Evolutionary conservation across 345 rosid genomes (phyloP), one percentile per base, ranked within the genome.

Genomic region (Eucalyptus grandis): DNA sequence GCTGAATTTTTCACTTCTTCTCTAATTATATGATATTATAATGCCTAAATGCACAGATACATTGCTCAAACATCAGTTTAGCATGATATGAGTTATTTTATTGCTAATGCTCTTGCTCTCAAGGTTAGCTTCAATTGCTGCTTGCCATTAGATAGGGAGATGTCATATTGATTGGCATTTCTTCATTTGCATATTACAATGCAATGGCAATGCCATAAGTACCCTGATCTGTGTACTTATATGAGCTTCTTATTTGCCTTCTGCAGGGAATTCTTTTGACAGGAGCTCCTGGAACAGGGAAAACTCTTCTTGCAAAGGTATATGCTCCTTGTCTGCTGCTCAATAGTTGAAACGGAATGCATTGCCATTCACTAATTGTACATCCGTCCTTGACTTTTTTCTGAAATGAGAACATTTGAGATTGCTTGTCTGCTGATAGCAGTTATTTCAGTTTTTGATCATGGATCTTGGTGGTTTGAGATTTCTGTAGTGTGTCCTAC

Each of bases 221-320:
- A 3, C 30, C 83, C 85, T 77, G 30, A 72, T 77, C 27, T 77
- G 85, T 6, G 30, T 40, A 40, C 47, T 77, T 77, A 47, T 51
- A 80, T 86, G 19, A 69, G 54, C 82, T 86, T 83, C 86, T 87
- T 47, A 67, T 72, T 87, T 88, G 67, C 90, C 91, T 58, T 87
- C 87, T 92, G 87, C 94, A 97, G 99, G 99, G 99, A 93, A 98
- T 98, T 92, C 98, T 98, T 90, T 94, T 98, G 91, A 98, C 99
- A 13, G 99, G 99, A 90, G 98, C 99, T 87, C 99, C 99, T 93
- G 99, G 99, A 91, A 98, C 99, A 69, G 99, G 99, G 90, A 98
- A 97, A 93, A 98, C 99, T 80, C 93, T 98, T 90, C 96, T 98
- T 89, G 99, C 99, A 88, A 98, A 97, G 98, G 99, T 98, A 92